Evolutionary conservation across 306 rosid species (phyloP).

Genomic region (Urtica urens): DNA sequence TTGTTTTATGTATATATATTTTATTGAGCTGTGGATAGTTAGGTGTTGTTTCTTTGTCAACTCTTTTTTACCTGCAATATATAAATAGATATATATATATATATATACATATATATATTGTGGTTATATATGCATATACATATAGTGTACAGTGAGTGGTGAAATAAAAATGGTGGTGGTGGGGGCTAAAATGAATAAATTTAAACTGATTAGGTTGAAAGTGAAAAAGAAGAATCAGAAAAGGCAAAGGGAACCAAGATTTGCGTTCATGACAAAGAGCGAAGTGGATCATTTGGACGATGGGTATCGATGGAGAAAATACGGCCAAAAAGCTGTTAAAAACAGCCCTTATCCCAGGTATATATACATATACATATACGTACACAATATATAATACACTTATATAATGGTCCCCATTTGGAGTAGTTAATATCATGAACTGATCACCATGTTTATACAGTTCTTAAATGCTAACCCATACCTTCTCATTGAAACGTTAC

Average conservation of each 20-base stretch:
- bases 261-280: constrained; percentile 80
- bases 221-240: constrained; percentile 68
- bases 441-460: background rate
- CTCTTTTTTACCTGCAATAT: background rate
- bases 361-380: constrained; percentile 5
- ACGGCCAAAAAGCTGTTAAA: constrained; percentile 93
- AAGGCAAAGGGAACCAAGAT: constrained; percentile 56
- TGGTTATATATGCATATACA: background rate
- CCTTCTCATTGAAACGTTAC: background rate
- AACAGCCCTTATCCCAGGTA: constrained; percentile 96
- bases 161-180: background rate
- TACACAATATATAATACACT: background rate
- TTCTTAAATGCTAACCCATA: constrained; percentile 5
- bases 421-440: background rate
- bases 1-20: background rate
- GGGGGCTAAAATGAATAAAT: background rate
- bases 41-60: background rate
- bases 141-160: background rate
- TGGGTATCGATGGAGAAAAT: constrained; percentile 89
- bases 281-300: constrained; percentile 86
- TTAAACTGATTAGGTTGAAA: constrained; percentile 33
- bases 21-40: background rate
- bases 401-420: background rate
- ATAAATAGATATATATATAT: too few relatives aligned
- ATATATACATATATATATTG: too few relatives aligned